phyloP scores from a whole-genome alignment of 2,329 filamentous ascomycete genomes.

The Ophiostoma himal-ulmi region DNA sequence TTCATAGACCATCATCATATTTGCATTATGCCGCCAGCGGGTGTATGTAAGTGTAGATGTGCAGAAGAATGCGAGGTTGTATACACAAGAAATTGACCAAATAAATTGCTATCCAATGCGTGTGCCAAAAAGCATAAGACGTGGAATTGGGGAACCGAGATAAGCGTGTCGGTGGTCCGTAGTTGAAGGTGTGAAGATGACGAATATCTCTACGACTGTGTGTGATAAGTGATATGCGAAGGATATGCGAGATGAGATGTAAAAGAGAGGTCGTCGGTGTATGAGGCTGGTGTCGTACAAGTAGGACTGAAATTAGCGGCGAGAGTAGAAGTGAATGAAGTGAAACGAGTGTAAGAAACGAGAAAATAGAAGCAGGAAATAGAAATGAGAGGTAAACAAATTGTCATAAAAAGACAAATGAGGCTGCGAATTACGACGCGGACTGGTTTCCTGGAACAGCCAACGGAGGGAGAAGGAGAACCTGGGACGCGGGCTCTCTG shows the following conservation, averaged over 20 bases:
- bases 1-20: constrained; percentile 40
- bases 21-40: constrained; percentile 20
- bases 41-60: not conserved
- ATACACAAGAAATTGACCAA: not conserved
- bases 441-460: not conserved
- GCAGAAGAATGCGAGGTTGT: not conserved
- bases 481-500: constrained; percentile 5
- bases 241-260: not conserved
- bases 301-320: not conserved
- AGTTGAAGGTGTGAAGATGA: not conserved
- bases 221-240: not conserved
- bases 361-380: not conserved
- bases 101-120: not conserved
- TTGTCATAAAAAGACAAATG: not conserved
- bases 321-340: not conserved
- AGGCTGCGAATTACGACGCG: not conserved
- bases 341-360: not conserved
- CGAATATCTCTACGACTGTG: not conserved
- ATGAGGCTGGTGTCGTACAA: constrained; percentile 1
- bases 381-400: not conserved
- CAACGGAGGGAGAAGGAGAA: not conserved
- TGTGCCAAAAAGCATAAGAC: not conserved
- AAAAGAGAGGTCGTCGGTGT: not conserved
- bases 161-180: constrained; percentile 10
- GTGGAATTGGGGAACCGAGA: not conserved